Conservation (phyloP, 306 rosid genomes). For the Trichosanthes truncata region DNA sequence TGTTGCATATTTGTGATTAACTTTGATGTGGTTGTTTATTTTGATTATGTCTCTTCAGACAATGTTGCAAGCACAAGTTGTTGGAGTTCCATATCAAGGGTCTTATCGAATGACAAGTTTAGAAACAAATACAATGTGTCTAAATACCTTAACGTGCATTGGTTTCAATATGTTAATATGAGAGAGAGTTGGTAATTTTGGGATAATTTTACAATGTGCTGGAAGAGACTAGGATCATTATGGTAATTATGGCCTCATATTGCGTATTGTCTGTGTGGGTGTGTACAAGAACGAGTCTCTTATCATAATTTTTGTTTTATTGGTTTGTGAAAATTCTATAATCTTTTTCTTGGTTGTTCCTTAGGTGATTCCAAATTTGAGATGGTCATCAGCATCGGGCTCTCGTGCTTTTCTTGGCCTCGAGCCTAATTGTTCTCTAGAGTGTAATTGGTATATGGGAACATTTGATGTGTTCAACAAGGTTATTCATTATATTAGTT, state of each 20-base stretch:
- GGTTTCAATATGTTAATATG: not conserved
- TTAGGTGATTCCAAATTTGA: slow-evolving; percentile 38
- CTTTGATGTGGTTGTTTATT: not conserved
- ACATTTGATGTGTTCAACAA: slow-evolving; percentile 67
- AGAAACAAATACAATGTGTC: slow-evolving; percentile 40
- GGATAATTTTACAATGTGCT: not conserved
- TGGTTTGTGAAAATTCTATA: not conserved
- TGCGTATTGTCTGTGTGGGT: not conserved
- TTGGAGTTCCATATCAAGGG: slow-evolving; percentile 70
- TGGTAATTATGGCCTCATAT: not conserved
- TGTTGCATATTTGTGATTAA: not conserved
- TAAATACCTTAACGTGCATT: not conserved
- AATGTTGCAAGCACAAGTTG: slow-evolving; percentile 93
- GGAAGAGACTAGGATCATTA: not conserved
- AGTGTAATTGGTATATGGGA: slow-evolving; percentile 53
- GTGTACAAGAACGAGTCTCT: not conserved
- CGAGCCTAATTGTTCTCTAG: slow-evolving; percentile 31
- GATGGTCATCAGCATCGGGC: slow-evolving; percentile 17
- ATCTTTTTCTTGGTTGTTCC: slow-evolving; percentile 9
- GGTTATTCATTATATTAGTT: slow-evolving; percentile 74
- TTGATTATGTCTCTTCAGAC: slow-evolving; percentile 43
- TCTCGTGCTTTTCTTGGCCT: slow-evolving; percentile 26
- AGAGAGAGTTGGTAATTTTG: not conserved
- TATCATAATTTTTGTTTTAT: not conserved
- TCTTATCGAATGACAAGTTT: slow-evolving; percentile 26